Evolutionary conservation across 306 rosid genomes (phyloP), one percentile per base, ranked within the genome.

Genomic region (Quercus mongolica): DNA sequence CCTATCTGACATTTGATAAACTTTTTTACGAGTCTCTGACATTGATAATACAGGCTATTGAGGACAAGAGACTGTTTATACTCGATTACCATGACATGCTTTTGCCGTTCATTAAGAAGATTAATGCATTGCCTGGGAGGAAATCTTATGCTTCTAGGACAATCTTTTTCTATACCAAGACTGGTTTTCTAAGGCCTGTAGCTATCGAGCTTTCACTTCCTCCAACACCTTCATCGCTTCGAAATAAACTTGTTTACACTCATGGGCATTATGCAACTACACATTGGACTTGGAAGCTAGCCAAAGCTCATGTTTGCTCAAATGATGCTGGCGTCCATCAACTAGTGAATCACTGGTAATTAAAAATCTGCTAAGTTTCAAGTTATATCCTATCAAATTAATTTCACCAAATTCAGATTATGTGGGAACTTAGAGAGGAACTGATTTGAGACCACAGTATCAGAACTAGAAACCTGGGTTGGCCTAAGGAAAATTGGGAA

Each of bases 301-400:
- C 98, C 51, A 95, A 95, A 85, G 99, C 99, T 80, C 99, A 95
- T 83, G 99, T 84, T 70, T 89, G 97, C 93, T 91, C 97, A 20
- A 88, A 87, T 19, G 99, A 95, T 74, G 93, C 92, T 18, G 99
- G 99, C 33, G 56, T 95, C 79, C 99, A 95, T 81, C 99, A 95
- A 87, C 83, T 95, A 73, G 99, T 95, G 25, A 92, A 95, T 87
- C 99, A 95, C 83, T 95, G 98, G 99, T 95, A 89, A 76, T 80
- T 28, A 44, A 73, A 41, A 5, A 51, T 52, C 54, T 57, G 70
- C 59, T 71, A 33, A 71, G 9, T 72, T 76, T 65, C 41, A 75
- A 75, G 71, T 20, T 64, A 28, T 44, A 23, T 70, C 25, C 30
- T 26, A 65, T 65, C 35, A 31, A 59, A 64, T 20, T 58, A 46